These are phyloP conservation scores for Cercis canadensis DNA, from an alignment of 306 rosid genomes.

Conservation along the genomic window DNA sequence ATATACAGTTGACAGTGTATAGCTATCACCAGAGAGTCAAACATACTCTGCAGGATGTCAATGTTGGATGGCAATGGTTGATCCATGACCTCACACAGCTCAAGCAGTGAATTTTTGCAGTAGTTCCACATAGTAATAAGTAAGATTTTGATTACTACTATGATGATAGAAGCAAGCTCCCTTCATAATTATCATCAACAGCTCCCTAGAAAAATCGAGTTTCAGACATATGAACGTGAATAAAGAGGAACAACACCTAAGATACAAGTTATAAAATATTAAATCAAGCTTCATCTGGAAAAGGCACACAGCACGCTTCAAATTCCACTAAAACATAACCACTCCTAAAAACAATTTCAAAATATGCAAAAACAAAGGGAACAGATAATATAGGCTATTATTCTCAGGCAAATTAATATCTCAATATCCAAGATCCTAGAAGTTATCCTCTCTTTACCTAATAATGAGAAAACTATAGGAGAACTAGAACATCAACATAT, in stretches of 20 bases:
- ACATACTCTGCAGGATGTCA: conserved; percentile 36
- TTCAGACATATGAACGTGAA: conserved; percentile 13
- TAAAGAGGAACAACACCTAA: background rate
- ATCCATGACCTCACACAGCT: conserved; percentile 23
- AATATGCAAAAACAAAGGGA: conserved; percentile 3
- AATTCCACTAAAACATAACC: conserved; percentile 17
- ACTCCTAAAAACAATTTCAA: background rate
- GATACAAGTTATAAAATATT: background rate
- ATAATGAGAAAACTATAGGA: background rate
- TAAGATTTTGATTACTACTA: conserved; percentile 34
- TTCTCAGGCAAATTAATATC: background rate
- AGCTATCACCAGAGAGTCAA: conserved; percentile 24
- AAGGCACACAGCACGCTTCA: conserved; percentile 3
- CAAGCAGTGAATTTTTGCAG: conserved; percentile 5
- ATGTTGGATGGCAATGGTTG: conserved; percentile 23
- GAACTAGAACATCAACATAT: background rate
- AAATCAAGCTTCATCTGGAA: conserved; percentile 21
- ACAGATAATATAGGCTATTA: background rate
- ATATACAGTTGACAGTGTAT: conserved; percentile 11
- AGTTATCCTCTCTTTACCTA: no score
- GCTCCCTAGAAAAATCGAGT: conserved; percentile 56
- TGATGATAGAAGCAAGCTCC: conserved; percentile 60
- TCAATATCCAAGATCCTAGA: background rate
- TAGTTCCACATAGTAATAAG: conserved; percentile 28
- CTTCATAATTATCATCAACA: conserved; percentile 79